phyloP scores from a whole-genome alignment of 176 grass and related monocot genomes.

The Phyllostachys edulis region DNA sequence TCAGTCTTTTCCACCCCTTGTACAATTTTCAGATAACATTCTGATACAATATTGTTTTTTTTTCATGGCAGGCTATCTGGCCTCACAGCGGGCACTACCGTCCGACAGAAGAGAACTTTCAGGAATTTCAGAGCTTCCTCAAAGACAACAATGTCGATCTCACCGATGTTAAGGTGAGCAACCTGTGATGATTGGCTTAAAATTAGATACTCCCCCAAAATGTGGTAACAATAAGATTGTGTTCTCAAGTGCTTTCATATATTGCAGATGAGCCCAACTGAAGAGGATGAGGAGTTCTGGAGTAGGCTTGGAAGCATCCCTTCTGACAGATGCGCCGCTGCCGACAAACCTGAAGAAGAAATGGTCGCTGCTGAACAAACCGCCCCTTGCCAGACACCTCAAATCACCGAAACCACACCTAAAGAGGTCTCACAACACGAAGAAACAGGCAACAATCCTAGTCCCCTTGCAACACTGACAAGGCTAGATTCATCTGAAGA shows the following conservation, averaged over 20 bases:
- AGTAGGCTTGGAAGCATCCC: slow-evolving; percentile 49
- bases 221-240: not conserved
- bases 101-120: slow-evolving; percentile 87
- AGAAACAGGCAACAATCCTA: not conserved
- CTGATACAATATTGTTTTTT: slow-evolving; percentile 12
- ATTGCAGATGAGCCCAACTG: slow-evolving; percentile 71
- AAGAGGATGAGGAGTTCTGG: slow-evolving; percentile 70
- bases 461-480: not conserved
- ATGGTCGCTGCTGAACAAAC: slow-evolving; percentile 6
- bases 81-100: slow-evolving; percentile 91
- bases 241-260: slow-evolving; percentile 7
- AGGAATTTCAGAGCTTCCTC: slow-evolving; percentile 88
- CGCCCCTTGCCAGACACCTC: not conserved
- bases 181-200: not conserved
- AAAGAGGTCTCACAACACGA: not conserved
- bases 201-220: not conserved
- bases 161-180: slow-evolving; percentile 75
- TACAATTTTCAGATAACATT: not conserved
- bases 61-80: slow-evolving; percentile 71
- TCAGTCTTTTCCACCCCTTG: not conserved
- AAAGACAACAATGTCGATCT: slow-evolving; percentile 80
- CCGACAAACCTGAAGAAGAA: slow-evolving; percentile 17
- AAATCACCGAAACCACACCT: slow-evolving; percentile 4
- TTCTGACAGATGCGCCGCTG: slow-evolving; percentile 18
- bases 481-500: slow-evolving; percentile 22